Conservation (phyloP, 768 basidiomycete species). For the Panaeolus papilionaceus region DNA sequence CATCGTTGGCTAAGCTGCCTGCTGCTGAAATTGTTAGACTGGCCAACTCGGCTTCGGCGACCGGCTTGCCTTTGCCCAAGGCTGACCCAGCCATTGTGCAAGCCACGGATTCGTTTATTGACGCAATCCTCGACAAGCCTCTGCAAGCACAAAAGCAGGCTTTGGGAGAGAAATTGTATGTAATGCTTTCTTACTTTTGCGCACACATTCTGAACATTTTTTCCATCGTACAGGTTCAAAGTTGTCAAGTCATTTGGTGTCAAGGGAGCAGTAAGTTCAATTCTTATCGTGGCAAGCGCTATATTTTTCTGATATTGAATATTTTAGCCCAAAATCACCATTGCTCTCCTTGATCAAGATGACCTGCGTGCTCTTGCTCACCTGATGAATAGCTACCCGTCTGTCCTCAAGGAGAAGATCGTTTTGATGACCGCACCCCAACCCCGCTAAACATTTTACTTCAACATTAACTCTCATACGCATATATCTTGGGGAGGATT, state of each 20-base stretch:
- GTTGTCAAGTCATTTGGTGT: constrained; percentile 82
- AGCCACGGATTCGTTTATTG: constrained; percentile 76
- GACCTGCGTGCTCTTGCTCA: constrained; percentile 85
- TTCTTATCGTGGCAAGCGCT: constrained; percentile 7
- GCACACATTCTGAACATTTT: not conserved
- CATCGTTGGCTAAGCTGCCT: constrained; percentile 74
- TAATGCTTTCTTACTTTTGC: constrained; percentile 23
- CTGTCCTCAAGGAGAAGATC: constrained; percentile 82
- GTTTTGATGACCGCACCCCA: constrained; percentile 38
- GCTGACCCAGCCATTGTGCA: constrained; percentile 72
- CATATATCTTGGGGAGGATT: not conserved
- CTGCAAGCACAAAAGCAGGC: constrained; percentile 75
- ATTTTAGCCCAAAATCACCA: constrained; percentile 80
- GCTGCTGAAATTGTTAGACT: constrained; percentile 76
- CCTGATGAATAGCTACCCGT: constrained; percentile 86
- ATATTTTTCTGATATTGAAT: constrained; percentile 14
- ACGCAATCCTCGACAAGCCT: constrained; percentile 61
- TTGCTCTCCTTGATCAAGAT: constrained; percentile 82
- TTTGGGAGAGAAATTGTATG: constrained; percentile 79
- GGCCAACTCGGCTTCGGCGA: constrained; percentile 54
- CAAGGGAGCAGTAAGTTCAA: constrained; percentile 72
- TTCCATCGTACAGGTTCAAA: constrained; percentile 44
- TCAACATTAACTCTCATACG: not conserved
- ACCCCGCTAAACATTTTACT: constrained; percentile 23
- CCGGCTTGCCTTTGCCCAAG: constrained; percentile 67